phyloP scores from a whole-genome alignment of 148 eudicot genomes.

The Vaccinium vitisidaea region DNA sequence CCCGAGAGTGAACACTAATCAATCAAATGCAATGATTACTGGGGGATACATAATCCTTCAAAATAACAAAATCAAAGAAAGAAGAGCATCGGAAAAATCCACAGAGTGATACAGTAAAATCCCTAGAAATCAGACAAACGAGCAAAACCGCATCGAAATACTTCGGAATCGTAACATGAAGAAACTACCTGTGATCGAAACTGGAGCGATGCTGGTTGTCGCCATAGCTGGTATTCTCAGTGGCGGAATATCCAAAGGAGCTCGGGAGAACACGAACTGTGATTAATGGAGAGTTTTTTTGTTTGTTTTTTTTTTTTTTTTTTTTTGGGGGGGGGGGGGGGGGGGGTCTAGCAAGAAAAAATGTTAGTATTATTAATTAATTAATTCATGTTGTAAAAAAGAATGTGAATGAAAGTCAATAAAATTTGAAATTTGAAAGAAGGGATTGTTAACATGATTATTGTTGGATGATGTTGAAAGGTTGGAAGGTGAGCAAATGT shows the following conservation, averaged over 20 bases:
- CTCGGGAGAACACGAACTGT: neutral
- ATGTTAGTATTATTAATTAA: too few relatives aligned
- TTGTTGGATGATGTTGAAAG: too few relatives aligned
- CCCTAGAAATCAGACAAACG: neutral
- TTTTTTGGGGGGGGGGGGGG: too few relatives aligned
- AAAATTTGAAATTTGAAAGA: too few relatives aligned
- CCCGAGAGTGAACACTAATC: neutral
- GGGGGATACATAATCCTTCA: neutral
- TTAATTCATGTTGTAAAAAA: too few relatives aligned
- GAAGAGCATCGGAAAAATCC: neutral
- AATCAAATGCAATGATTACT: neutral
- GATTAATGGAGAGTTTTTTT: too few relatives aligned
- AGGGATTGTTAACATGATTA: too few relatives aligned
- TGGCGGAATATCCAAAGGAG: neutral
- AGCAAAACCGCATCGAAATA: neutral
- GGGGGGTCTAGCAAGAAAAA: too few relatives aligned
- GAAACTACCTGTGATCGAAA: constrained; percentile 38
- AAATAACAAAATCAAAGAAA: neutral
- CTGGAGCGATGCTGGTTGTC: constrained; percentile 37
- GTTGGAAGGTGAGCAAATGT: too few relatives aligned
- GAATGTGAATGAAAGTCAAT: too few relatives aligned
- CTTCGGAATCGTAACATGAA: neutral
- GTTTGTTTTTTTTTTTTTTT: too few relatives aligned
- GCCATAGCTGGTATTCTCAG: constrained; percentile 8
- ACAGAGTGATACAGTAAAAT: neutral